Percentiles rank a stretch among this genome's conserved stretches.
These are phyloP conservation scores for Fraxinus velutina DNA, from an alignment of 305 asterid genomes.

Conservation along the genomic window DNA sequence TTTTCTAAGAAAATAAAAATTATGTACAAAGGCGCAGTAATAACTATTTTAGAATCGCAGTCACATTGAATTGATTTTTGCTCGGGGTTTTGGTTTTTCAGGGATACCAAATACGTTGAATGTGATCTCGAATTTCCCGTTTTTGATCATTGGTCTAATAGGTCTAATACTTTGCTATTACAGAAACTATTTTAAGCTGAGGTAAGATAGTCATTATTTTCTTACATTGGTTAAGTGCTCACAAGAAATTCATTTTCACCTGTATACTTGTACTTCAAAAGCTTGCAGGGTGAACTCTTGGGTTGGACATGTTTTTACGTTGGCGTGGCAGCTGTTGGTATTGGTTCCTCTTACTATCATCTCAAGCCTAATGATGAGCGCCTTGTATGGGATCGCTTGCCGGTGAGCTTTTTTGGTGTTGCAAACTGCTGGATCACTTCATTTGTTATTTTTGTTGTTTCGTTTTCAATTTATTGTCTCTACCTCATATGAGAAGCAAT, in stretches of 20 bases:
- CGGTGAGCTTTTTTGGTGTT: conserved; percentile 50
- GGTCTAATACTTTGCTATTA: conserved; percentile 81
- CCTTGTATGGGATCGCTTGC: conserved; percentile 97
- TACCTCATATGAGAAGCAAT: background rate
- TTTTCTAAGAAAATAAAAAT: background rate
- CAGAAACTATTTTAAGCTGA: conserved; percentile 77
- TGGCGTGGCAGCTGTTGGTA: conserved; percentile 84
- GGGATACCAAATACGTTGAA: conserved; percentile 87
- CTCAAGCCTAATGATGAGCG: conserved; percentile 77
- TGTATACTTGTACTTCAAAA: conserved; percentile 25
- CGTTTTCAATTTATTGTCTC: conserved; percentile 1
- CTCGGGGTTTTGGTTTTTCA: conserved; percentile 30
- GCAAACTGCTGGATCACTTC: conserved; percentile 16
- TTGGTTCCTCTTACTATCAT: conserved; percentile 95
- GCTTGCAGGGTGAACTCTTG: conserved; percentile 80
- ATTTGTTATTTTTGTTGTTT: conserved; percentile 1
- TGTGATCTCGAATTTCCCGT: conserved; percentile 88
- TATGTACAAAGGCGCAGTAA: background rate
- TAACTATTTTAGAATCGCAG: background rate
- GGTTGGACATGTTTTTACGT: conserved; percentile 84
- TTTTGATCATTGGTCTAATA: conserved; percentile 65
- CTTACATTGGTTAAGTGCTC: background rate
- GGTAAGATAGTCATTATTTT: conserved; percentile 41
- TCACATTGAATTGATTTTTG: background rate
- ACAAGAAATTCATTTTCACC: background rate